Percentiles rank a stretch among this genome's conserved stretches.
Conservation (phyloP, 2,329 filamentous ascomycete species). For the Dothideomycetes sp. region DNA sequence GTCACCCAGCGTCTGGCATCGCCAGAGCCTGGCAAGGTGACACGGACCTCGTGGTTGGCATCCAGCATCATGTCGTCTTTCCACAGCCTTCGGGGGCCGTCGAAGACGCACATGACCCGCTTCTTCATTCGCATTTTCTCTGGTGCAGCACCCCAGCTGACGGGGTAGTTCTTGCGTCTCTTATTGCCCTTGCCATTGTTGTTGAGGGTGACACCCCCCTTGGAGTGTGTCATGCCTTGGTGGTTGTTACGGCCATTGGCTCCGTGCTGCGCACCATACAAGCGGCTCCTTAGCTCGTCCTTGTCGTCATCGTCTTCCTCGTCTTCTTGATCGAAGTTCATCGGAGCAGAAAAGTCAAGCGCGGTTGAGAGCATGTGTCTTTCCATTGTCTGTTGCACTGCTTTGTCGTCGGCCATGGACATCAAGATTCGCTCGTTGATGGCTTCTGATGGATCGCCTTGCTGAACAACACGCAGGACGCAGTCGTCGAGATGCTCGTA, state of each 20-base stretch:
- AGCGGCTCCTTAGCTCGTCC: conserved; percentile 16
- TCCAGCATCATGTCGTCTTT: conserved; percentile 99
- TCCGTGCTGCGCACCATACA: no score
- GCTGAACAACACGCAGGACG: conserved; percentile 52
- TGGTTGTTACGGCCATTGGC: conserved; percentile 29
- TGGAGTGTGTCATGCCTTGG: conserved; percentile 66
- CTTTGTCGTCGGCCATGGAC: conserved; percentile 49
- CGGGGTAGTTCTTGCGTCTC: conserved; percentile 86
- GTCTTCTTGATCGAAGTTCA: conserved; percentile 43
- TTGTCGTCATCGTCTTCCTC: conserved; percentile 47
- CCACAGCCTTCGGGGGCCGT: conserved; percentile 75
- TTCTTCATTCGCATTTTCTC: conserved; percentile 98
- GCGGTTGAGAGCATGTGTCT: conserved; percentile 43
- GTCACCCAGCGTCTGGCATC: conserved; percentile 75
- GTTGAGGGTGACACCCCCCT: conserved; percentile 53
- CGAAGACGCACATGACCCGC: conserved; percentile 85
- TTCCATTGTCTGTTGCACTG: conserved; percentile 47
- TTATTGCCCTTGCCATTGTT: conserved; percentile 54
- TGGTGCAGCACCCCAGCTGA: conserved; percentile 83
- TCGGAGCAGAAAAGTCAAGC: conserved; percentile 30
- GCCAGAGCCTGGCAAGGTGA: conserved; percentile 53
- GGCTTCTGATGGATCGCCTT: conserved; percentile 45
- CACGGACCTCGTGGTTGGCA: conserved; percentile 84
- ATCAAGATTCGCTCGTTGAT: conserved; percentile 45
- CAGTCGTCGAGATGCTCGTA: conserved; percentile 85